These are phyloP conservation scores for Colletotrichum sp. DNA, from an alignment of 2,329 filamentous ascomycete species.

Conservation along the genomic window DNA sequence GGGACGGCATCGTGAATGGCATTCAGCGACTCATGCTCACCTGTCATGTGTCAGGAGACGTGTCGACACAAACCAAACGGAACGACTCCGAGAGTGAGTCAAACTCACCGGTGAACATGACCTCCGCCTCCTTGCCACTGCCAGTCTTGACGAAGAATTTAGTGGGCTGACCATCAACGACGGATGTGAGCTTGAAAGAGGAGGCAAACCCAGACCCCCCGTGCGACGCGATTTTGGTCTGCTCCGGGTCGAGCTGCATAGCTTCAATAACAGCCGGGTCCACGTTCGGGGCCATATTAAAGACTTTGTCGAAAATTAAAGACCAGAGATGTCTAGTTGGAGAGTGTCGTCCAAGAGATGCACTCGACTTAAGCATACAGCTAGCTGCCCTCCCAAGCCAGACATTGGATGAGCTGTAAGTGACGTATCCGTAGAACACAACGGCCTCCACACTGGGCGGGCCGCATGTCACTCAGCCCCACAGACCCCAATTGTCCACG, in stretches of 20 bases:
- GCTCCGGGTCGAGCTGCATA: constrained; percentile 60
- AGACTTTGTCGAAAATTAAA: too few species aligned
- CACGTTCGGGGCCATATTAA: constrained; percentile 41
- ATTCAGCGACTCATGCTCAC: constrained; percentile 84
- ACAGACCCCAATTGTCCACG: background rate
- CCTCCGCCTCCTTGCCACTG: constrained; percentile 58
- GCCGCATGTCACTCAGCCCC: background rate
- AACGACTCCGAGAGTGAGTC: background rate
- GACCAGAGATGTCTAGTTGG: background rate
- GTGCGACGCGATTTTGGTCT: constrained; percentile 61
- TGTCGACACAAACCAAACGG: background rate
- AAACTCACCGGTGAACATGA: constrained; percentile 71
- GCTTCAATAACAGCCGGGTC: constrained; percentile 68
- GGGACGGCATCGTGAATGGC: constrained; percentile 77
- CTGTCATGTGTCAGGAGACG: constrained; percentile 45
- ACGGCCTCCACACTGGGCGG: background rate
- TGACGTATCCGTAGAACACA: constrained; percentile 8
- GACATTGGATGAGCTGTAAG: constrained; percentile 3
- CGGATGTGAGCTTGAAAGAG: constrained; percentile 62
- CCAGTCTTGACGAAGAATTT: constrained; percentile 78
- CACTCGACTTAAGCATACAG: background rate
- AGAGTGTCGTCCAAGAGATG: background rate
- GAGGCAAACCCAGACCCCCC: constrained; percentile 73
- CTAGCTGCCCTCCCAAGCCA: background rate
- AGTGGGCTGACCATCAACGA: constrained; percentile 51